These are phyloP conservation scores for Prunus yedoensis DNA, from an alignment of 331 rosid genomes.

Conservation along the genomic window DNA sequence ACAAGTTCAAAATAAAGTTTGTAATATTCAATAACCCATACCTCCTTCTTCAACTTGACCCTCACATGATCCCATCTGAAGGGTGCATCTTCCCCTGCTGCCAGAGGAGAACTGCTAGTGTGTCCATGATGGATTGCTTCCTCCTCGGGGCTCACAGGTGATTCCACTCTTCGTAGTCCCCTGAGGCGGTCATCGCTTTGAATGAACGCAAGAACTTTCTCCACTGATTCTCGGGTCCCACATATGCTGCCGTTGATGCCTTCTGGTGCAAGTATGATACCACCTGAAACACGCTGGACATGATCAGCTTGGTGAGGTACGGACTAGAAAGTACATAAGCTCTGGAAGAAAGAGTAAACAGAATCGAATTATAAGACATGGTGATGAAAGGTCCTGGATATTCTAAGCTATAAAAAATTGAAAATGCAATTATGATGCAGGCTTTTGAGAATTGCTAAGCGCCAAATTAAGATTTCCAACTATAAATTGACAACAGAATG, in stretches of 20 bases:
- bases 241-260: constrained; percentile 97
- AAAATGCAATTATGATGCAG: neutral
- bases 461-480: constrained; percentile 2
- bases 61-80: constrained; percentile 97
- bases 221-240: constrained; percentile 67
- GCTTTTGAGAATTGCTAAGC: neutral
- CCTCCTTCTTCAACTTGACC: constrained; percentile 95
- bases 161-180: constrained; percentile 71
- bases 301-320: constrained; percentile 61
- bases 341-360: neutral
- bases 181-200: constrained; percentile 58
- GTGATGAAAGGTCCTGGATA: neutral
- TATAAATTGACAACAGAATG: neutral
- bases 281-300: constrained; percentile 92
- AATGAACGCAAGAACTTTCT: constrained; percentile 65
- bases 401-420: neutral
- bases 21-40: constrained; percentile 11
- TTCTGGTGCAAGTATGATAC: constrained; percentile 86
- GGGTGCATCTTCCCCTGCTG: constrained; percentile 90
- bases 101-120: constrained; percentile 73
- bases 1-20: neutral
- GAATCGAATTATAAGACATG: neutral
- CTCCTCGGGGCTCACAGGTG: constrained; percentile 90
- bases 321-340: constrained; percentile 13
- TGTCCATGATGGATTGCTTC: constrained; percentile 95